A percentile compares a stretch with the other conserved stretches of the same genome.
Evolutionary conservation across 2,329 filamentous ascomycete species (phyloP).

Genomic region (Epichloe festucae): DNA sequence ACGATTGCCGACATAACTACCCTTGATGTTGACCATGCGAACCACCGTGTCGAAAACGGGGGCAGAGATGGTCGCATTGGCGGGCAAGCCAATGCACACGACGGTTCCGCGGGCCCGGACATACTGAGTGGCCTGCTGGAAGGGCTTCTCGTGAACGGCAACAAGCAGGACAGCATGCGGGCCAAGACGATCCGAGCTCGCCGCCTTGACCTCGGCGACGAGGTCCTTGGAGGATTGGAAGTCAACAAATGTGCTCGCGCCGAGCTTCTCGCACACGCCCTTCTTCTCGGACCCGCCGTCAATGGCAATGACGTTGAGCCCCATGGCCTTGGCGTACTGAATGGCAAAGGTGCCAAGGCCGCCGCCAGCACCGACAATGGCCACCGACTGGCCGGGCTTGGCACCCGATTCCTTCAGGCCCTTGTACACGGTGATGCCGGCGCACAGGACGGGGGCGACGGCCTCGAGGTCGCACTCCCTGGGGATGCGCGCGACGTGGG

Average conservation of each 20-base stretch:
- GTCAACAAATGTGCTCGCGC: slow-evolving; percentile 65
- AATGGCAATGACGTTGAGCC: slow-evolving; percentile 66
- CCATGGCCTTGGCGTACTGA: slow-evolving; percentile 89
- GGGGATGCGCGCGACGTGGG: slow-evolving; percentile 71
- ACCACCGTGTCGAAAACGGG: slow-evolving; percentile 84
- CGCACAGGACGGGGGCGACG: slow-evolving; percentile 69
- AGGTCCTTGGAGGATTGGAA: slow-evolving; percentile 65
- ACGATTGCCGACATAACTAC: slow-evolving; percentile 87
- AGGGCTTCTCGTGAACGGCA: slow-evolving; percentile 79
- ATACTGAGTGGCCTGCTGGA: slow-evolving; percentile 87
- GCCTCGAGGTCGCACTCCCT: slow-evolving; percentile 66
- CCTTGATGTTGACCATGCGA: slow-evolving; percentile 84
- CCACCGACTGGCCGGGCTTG: slow-evolving; percentile 62
- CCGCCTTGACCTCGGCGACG: slow-evolving; percentile 70
- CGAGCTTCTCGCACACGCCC: slow-evolving; percentile 55
- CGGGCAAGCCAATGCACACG: slow-evolving; percentile 80
- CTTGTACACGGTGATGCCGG: slow-evolving; percentile 82
- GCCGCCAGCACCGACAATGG: slow-evolving; percentile 77
- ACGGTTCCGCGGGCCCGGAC: slow-evolving; percentile 72
- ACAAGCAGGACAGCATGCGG: slow-evolving; percentile 80
- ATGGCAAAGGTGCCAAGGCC: slow-evolving; percentile 66
- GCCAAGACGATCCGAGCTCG: slow-evolving; percentile 67
- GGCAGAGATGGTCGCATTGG: slow-evolving; percentile 64
- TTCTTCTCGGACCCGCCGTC: slow-evolving; percentile 75
- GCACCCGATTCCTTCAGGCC: slow-evolving; percentile 75